phyloP scores from a whole-genome alignment of 2,329 filamentous ascomycete species.

The Paecilomyces sp. region DNA sequence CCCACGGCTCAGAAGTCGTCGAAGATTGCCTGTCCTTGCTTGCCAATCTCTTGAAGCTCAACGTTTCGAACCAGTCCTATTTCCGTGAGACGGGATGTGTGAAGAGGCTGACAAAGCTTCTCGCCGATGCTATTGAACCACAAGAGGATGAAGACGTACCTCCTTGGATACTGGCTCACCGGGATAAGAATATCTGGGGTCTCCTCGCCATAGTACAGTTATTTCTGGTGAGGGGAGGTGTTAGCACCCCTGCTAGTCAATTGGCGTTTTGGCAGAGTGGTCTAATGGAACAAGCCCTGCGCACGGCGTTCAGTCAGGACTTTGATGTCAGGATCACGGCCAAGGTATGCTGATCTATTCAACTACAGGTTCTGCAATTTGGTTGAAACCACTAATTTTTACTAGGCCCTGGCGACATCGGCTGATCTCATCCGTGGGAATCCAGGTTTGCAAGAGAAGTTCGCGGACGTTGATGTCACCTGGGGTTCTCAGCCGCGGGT shows the following conservation, averaged over 20 bases:
- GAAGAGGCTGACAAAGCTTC: slow-evolving; percentile 60
- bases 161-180: slow-evolving; percentile 68
- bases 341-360: slow-evolving; percentile 52
- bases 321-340: slow-evolving; percentile 72
- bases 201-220: slow-evolving; percentile 78
- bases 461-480: slow-evolving; percentile 75
- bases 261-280: slow-evolving; percentile 77
- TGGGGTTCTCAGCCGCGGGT: slow-evolving; percentile 20
- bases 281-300: slow-evolving; percentile 69
- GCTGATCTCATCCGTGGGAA: slow-evolving; percentile 85
- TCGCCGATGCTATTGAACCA: slow-evolving; percentile 53
- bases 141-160: slow-evolving; percentile 55
- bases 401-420: slow-evolving; percentile 70
- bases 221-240: slow-evolving; percentile 74
- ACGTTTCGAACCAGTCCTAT: slow-evolving; percentile 84
- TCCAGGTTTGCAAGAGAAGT: slow-evolving; percentile 71
- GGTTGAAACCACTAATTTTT: slow-evolving; percentile 7
- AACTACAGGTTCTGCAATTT: slow-evolving; percentile 1
- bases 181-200: slow-evolving; percentile 87
- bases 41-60: slow-evolving; percentile 79
- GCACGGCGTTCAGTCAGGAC: slow-evolving; percentile 69
- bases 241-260: slow-evolving; percentile 77
- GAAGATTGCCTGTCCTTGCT: slow-evolving; percentile 90
- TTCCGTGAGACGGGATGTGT: slow-evolving; percentile 88
- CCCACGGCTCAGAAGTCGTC: slow-evolving; percentile 75